Conservation (phyloP, 2,329 filamentous ascomycete genomes). For the Macrophomina pseudophaseolina region DNA sequence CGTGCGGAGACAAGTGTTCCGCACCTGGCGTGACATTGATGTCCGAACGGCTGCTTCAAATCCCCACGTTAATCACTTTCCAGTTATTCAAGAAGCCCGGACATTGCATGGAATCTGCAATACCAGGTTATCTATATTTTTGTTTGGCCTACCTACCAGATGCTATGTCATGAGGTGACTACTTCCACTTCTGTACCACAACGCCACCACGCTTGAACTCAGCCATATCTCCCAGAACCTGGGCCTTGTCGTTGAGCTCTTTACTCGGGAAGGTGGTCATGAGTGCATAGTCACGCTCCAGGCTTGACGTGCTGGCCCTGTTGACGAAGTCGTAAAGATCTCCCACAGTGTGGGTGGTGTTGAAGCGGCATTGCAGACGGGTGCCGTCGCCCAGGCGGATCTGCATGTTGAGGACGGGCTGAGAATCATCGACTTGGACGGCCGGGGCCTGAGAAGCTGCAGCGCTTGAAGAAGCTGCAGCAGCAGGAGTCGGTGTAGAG, state of each 20-base stretch:
- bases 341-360: slow-evolving; percentile 76
- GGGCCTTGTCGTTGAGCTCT: slow-evolving; percentile 71
- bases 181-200: slow-evolving; percentile 62
- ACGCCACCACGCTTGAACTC: slow-evolving; percentile 60
- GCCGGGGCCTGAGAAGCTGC: slow-evolving; percentile 37
- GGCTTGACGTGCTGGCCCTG: slow-evolving; percentile 64
- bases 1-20: background rate
- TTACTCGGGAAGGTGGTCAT: slow-evolving; percentile 85
- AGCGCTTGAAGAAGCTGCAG: slow-evolving; percentile 38
- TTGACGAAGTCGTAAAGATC: slow-evolving; percentile 78
- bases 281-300: slow-evolving; percentile 70
- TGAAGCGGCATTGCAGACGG: slow-evolving; percentile 79
- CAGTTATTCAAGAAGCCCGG: no score
- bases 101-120: no score
- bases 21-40: no score
- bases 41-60: no score
- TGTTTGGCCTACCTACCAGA: no score
- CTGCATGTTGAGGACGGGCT: slow-evolving; percentile 72
- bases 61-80: no score
- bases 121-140: no score
- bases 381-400: slow-evolving; percentile 81
- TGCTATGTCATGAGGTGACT: background rate
- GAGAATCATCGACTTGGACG: slow-evolving; percentile 65
- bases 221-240: slow-evolving; percentile 52
- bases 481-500: slow-evolving; percentile 41